Evolutionary conservation across 257 asterid genomes (phyloP).

Genomic region (Nicotiana tomentosiformis): DNA sequence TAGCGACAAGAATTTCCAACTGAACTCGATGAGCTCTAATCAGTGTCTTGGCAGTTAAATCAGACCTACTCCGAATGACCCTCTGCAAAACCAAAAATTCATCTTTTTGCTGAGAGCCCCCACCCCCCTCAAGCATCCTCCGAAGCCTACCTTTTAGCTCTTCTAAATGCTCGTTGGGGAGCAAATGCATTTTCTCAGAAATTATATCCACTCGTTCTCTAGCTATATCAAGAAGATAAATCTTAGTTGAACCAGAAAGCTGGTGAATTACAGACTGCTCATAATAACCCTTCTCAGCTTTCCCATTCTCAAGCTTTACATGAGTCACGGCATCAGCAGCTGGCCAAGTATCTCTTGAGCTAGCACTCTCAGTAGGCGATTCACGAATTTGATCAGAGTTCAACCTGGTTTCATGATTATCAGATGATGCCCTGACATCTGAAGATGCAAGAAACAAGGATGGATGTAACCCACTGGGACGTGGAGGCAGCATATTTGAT

Average conservation of each 20-base stretch:
- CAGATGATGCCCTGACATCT: constrained; percentile 65
- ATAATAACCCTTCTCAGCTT: constrained; percentile 56
- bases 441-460: constrained; percentile 60
- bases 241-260: constrained; percentile 53
- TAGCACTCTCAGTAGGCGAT: constrained; percentile 85
- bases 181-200: constrained; percentile 73
- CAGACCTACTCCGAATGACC: constrained; percentile 69
- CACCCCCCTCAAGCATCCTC: constrained; percentile 71
- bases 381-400: constrained; percentile 67
- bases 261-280: constrained; percentile 65
- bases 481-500: constrained; percentile 72
- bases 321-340: constrained; percentile 49
- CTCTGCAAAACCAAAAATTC: constrained; percentile 75
- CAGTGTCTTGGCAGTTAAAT: constrained; percentile 62
- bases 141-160: constrained; percentile 68
- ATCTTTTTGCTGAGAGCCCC: constrained; percentile 73
- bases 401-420: constrained; percentile 64
- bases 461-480: constrained; percentile 68
- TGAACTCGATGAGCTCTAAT: constrained; percentile 66
- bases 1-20: constrained; percentile 69
- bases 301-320: constrained; percentile 51
- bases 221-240: constrained; percentile 67
- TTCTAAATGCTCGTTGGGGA: constrained; percentile 67
- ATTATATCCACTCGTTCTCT: constrained; percentile 61
- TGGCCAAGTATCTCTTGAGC: constrained; percentile 93